Conservation (phyloP, 2,329 filamentous ascomycete species). For the Arthrobotrys entomopaga region DNA sequence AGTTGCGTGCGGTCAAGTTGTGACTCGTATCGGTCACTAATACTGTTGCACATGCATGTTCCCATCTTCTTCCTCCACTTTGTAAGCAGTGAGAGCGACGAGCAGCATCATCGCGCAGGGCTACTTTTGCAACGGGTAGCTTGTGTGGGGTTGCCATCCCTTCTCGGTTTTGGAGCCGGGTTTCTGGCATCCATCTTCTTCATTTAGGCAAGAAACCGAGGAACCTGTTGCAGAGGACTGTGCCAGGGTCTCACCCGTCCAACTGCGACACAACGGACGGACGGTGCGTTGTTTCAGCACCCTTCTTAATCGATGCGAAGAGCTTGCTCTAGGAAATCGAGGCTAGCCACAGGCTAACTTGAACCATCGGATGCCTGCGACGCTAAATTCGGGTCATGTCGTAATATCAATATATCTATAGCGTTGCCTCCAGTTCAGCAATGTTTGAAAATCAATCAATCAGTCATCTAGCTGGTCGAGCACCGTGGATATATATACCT, state of each 20-base stretch:
- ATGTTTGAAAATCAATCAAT: slow-evolving; percentile 4
- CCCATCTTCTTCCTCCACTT: slow-evolving; percentile 7
- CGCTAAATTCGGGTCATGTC: slow-evolving; percentile 9
- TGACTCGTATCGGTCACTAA: slow-evolving; percentile 45
- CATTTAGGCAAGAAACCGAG: slow-evolving; percentile 56
- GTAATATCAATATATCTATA: too few species aligned
- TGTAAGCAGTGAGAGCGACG: not conserved
- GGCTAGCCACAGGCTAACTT: not conserved
- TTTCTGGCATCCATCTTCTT: slow-evolving; percentile 29
- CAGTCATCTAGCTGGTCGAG: too few species aligned
- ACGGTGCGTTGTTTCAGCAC: slow-evolving; percentile 54
- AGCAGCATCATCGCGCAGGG: slow-evolving; percentile 52
- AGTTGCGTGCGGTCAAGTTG: slow-evolving; percentile 13
- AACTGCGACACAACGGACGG: slow-evolving; percentile 44
- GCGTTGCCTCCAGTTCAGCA: too few species aligned
- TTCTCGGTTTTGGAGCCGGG: slow-evolving; percentile 33
- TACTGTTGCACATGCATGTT: slow-evolving; percentile 45
- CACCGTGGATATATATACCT: not conserved
- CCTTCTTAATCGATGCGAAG: slow-evolving; percentile 9
- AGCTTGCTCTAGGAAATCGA: not conserved
- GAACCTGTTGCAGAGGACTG: slow-evolving; percentile 4
- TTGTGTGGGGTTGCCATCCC: slow-evolving; percentile 46
- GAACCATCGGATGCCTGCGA: slow-evolving; percentile 33
- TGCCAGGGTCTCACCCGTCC: slow-evolving; percentile 47
- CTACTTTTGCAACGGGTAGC: slow-evolving; percentile 39